Evolutionary conservation across 129 eudicot genomes (phyloP), one percentile per base, ranked within the genome.

Genomic region (Lactuca saligna): DNA sequence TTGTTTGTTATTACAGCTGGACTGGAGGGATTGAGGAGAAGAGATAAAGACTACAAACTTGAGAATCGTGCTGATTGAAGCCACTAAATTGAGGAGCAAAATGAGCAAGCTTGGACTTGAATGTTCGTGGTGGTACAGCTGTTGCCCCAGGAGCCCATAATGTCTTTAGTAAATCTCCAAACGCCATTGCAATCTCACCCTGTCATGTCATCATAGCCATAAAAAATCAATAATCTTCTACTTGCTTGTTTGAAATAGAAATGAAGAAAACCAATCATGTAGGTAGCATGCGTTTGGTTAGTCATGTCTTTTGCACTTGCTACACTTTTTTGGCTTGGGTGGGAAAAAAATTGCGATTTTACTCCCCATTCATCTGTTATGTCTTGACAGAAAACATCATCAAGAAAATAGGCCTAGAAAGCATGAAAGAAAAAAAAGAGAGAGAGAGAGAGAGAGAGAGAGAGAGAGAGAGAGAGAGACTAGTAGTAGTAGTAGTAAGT

Each of bases 21-120:
- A 7, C 9, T 7, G 0, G 11, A 39, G 44, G 38, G 38, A 35
- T 35, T 35, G 2, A 39, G 9, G 2, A 39, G 7, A 6, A 46
- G 12, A 46, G 68, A 76, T 69, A 79, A 79, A 39, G 62, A 20
- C 32, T 55, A 81, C 93, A 66, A 59, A 91, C 97, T 78, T 91
- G 97, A 65, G 96, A 91, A 73, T 91, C 97, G 32, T 91, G 97
- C 80, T 91, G 97, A 78, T 91, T 91, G 72, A 85, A 91, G 54
- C 97, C 97, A 65, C 97, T 88, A 74, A 91, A 91, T 63, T 91
- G 97, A 65, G 97, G 97, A 67, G 97, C 97, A 86, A 91, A 88
- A 82, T 89, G 96, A 61, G 93, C 84, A 63, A 91, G 97, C 65
- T 85, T 91, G 29, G 82, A 81, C 68, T 91, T 91, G 69, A 91